Evolutionary conservation across 768 basidiomycete species (phyloP).

Genomic region (Macrolepiota albuminosa): DNA sequence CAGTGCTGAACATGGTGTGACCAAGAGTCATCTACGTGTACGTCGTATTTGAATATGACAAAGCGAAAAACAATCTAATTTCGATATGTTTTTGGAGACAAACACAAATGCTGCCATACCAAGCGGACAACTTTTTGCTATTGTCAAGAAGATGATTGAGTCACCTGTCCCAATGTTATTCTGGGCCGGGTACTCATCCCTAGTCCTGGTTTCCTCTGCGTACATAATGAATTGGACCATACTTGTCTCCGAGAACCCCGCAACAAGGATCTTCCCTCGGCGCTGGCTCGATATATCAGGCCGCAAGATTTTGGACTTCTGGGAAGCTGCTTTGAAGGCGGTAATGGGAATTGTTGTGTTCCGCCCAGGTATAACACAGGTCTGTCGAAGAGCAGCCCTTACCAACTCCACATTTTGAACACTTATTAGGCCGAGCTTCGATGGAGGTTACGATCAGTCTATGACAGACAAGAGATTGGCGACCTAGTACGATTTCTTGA

Average conservation of each 20-base stretch:
- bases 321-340: constrained; percentile 69
- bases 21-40: constrained; percentile 33
- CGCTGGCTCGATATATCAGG: constrained; percentile 80
- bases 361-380: constrained; percentile 72
- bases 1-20: constrained; percentile 34
- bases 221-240: constrained; percentile 55
- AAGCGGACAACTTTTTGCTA: constrained; percentile 22
- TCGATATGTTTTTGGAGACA: constrained; percentile 10
- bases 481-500: constrained; percentile 55
- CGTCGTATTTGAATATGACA: constrained; percentile 11
- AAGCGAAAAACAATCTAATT: not conserved
- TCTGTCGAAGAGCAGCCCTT: constrained; percentile 24
- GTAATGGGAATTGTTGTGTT: constrained; percentile 63
- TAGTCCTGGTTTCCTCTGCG: constrained; percentile 52
- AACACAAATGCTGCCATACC: constrained; percentile 11
- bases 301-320: constrained; percentile 50
- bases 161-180: constrained; percentile 51
- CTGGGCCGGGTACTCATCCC: constrained; percentile 58
- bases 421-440: constrained; percentile 54
- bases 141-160: constrained; percentile 40
- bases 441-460: constrained; percentile 67
- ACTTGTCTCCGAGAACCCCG: constrained; percentile 38
- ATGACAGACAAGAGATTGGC: constrained; percentile 69
- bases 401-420: not conserved
- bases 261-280: constrained; percentile 53